Base-by-base conservation (phyloP, 2,329 filamentous ascomycete species). In the Alternaria triticimaculans region DNA sequence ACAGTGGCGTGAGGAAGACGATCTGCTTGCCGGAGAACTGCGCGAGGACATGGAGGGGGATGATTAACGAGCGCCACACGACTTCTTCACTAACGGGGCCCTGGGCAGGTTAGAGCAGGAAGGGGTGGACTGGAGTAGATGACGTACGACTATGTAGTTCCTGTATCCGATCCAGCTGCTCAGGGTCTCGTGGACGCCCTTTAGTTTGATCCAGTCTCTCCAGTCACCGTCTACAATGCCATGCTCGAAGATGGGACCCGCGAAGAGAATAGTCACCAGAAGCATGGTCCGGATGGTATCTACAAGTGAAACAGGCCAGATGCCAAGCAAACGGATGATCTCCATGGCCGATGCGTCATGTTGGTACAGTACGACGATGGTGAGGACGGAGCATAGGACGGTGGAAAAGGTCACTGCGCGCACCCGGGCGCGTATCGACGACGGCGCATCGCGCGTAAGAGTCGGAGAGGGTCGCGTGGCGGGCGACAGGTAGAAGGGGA, bases 11-110 rank as follows among this genome's bases (percentile, higher is more conserved):
- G 11, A 93, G 82, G 81, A 97, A 93, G 74, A 97, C 87, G 68
- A 92, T 93, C 44, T 83, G 83, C 3, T 73, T 78, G 4, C 76
- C 77, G 5, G 80, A 77, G 64, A 80, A 46, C 86, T 84, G 55
- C 20, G 93, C 89, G 54, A 94, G 84, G 28, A 97, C 83, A 75
- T 97, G 90, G 11, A 97, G 85, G 2, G 95, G 92, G 43, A 97
- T 87, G 56, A 94, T 90, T 69, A 94, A 89, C 4, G 93, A 93
- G 75, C 96, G 92, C 85, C 97, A 99, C 73, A 97, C 91, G 64
- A 97, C 84, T 81, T 99, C 96, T 82, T 99, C 96, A 11, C 94
- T 97, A 58, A 96, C 83, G 1, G 96, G 94, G 37, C 93, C 94
- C 73, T 78, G 44, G 15, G n/a, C 30, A 64, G 44, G 70, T 71